Base-by-base conservation (phyloP, 2,329 filamentous ascomycete genomes). In the Cercospora beticola region DNA sequence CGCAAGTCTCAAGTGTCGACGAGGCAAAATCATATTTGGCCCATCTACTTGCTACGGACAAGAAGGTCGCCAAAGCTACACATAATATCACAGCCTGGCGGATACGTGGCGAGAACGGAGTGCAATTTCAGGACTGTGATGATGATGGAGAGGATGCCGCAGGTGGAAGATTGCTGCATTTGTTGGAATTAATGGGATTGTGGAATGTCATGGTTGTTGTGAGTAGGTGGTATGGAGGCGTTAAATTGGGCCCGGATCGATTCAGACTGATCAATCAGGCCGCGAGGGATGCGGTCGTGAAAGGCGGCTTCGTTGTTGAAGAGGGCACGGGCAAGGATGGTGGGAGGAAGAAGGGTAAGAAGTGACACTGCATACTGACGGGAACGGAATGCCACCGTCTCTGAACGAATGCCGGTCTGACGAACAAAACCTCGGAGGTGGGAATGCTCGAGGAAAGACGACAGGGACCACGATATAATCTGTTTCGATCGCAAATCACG, bases 1-100 rank as follows among this genome's bases (percentile, higher is more conserved):
- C 91, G 0, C 81, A 81, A 2, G 92, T 97, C 1, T 82, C 85
- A 0, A 92, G 90, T 4, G 87, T 92, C 0, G 82, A 85, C 0
- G 87, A 95, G 79, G 94, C 94, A 2, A 87, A 88, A 67, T 80
- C 82, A 2, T 94, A 88, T 76, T 81, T 98, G 1, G 84, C 88
- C 54, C 89, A 96, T 78, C 85, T 99, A 0, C 85, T 97, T 7
- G 86, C 89, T 5, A 91, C 89, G 8, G 93, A 98, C 80, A 93
- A 91, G 81, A 93, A 92, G 74, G 90, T 93, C 40, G 90, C 93
- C n/a, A 84, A 86, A 58, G 95, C 95, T 4, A 93, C 94, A 69
- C 95, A 99, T 79, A 98, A 98, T 79, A 97, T 99, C 77, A 94
- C 91, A 21, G 94, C 94, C 1, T 98, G 93, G 92, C 88, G 95